phyloP scores from a whole-genome alignment of 257 asterid genomes.

The Forsythia suspensa region DNA sequence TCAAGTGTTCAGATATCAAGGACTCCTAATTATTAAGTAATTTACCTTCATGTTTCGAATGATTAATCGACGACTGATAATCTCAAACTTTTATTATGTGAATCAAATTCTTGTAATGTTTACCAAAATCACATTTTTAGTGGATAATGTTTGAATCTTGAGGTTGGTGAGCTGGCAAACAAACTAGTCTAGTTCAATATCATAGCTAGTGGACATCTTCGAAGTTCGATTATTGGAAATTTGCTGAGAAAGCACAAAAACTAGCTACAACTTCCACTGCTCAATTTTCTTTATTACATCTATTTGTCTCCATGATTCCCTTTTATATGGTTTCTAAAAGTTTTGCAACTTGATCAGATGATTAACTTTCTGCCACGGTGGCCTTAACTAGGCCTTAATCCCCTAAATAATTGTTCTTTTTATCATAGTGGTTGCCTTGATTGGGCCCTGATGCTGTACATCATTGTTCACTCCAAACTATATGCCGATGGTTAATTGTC shows the following conservation, averaged over 20 bases:
- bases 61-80: slow-evolving; percentile 9
- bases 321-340: too few relatives aligned
- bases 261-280: background rate
- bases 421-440: background rate
- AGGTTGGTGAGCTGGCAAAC: background rate
- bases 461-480: background rate
- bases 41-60: background rate
- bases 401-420: background rate
- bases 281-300: background rate
- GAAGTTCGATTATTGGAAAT: background rate
- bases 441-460: background rate
- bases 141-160: background rate
- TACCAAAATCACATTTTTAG: background rate
- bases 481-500: background rate
- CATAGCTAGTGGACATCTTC: background rate
- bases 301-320: background rate
- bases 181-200: background rate
- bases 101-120: background rate
- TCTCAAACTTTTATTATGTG: background rate
- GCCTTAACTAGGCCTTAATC: background rate
- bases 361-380: background rate
- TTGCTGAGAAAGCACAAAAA: background rate
- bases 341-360: too few relatives aligned
- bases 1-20: background rate
- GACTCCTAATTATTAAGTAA: background rate